A percentile compares a stretch with the other conserved stretches of the same genome.
phyloP scores from a whole-genome alignment of 75 land plant species.

The Cryptomeria japonica region DNA sequence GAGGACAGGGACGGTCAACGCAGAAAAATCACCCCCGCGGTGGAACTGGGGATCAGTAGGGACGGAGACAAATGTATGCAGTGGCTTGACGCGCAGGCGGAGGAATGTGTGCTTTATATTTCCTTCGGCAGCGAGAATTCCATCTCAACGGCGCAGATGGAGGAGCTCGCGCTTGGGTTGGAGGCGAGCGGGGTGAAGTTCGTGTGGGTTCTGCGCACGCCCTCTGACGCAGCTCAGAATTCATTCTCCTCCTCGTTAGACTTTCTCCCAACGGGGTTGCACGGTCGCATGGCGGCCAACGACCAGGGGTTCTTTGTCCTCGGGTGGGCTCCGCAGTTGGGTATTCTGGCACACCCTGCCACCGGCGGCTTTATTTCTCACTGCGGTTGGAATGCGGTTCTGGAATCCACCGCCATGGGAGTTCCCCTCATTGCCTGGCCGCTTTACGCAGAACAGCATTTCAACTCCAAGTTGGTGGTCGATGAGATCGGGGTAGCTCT shows the following conservation, averaged over 20 bases:
- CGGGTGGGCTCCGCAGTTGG: conserved; percentile 43
- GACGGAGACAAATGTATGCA: not conserved
- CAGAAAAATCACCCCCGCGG: not conserved
- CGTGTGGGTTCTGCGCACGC: conserved; percentile 27
- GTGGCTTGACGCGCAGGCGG: too few species aligned
- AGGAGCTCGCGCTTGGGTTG: conserved; percentile 38
- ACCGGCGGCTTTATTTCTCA: conserved; percentile 44
- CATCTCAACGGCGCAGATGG: not conserved
- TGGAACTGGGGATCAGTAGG: not conserved
- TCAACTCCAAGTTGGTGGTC: conserved; percentile 25
- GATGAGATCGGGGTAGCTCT: not conserved
- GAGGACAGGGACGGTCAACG: not conserved
- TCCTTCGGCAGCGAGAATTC: too few species aligned
- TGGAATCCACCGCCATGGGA: conserved; percentile 34
- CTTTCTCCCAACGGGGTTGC: conserved; percentile 18
- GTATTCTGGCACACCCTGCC: conserved; percentile 31
- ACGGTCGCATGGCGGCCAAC: not conserved
- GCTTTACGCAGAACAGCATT: conserved; percentile 29
- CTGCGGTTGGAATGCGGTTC: conserved; percentile 35
- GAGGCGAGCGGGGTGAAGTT: conserved; percentile 29
- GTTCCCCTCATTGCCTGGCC: conserved; percentile 29
- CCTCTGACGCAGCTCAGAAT: not conserved
- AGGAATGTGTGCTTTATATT: too few species aligned
- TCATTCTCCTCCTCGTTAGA: not conserved
- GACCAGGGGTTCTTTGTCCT: conserved; percentile 14